Conservation (phyloP, 1,139 yeast species). For the Blastobotrys aristatus region DNA sequence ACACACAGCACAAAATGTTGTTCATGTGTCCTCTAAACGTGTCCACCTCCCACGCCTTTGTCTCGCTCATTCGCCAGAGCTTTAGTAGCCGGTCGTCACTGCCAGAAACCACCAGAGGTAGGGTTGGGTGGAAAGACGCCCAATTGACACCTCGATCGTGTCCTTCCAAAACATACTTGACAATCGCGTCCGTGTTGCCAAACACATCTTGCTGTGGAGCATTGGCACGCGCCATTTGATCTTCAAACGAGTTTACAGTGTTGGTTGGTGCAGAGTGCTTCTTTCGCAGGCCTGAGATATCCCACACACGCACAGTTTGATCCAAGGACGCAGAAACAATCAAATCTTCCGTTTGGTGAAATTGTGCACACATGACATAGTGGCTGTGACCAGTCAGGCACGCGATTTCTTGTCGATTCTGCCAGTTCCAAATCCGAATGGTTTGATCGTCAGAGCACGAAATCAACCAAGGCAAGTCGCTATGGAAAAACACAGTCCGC, state of each 20-base stretch:
- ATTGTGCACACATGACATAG: conserved; percentile 96
- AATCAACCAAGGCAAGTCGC: conserved; percentile 95
- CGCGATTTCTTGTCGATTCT: conserved; percentile 94
- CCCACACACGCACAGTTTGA: conserved; percentile 99
- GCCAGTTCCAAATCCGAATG: conserved; percentile 99
- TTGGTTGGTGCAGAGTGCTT: conserved; percentile 78
- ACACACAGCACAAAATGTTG: conserved; percentile 80
- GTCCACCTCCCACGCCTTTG: conserved; percentile 99
- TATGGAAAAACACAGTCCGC: conserved; percentile 91
- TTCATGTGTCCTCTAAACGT: conserved; percentile 97
- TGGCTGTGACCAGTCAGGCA: conserved; percentile 97
- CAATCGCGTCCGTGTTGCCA: conserved; percentile 91
- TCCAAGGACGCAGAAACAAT: conserved; percentile 94
- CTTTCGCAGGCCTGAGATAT: conserved; percentile 89
- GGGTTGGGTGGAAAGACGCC: conserved; percentile 97
- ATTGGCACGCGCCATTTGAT: conserved; percentile 57
- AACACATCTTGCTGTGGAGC: conserved; percentile 66
- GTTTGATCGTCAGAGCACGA: conserved; percentile 98
- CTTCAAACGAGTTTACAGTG: conserved; percentile 57
- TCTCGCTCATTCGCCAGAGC: conserved; percentile 96
- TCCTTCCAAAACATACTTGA: conserved; percentile 93
- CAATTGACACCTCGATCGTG: conserved; percentile 98
- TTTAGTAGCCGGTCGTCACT: conserved; percentile 95
- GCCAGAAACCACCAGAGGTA: conserved; percentile 91
- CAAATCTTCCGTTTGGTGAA: conserved; percentile 93